Evolutionary conservation across 2,329 filamentous ascomycete species (phyloP), one percentile per base, ranked within the genome.

Genomic region (Pseudogymnoascus sp.): DNA sequence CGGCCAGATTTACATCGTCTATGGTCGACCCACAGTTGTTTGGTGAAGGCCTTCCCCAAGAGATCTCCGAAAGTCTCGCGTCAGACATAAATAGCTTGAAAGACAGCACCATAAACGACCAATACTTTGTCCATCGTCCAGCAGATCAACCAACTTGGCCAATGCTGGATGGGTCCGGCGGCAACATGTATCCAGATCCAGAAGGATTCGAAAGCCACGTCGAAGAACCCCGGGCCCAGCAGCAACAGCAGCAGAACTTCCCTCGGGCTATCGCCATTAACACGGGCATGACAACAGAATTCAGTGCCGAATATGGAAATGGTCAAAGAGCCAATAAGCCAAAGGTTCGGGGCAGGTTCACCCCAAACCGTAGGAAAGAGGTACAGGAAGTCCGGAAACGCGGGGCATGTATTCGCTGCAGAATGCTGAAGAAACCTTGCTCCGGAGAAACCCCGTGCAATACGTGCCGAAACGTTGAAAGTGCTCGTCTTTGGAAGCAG

Each of bases 341-440:
- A 4, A 82, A 85, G 66, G 78, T 79, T 6, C 79, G 84, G 8
- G 81, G 82, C 3, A 77, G 81, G 7, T 87, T 87, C 65, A 81
- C 79, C 17, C 76, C 81, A 4, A 75, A 74, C 1, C 77, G 85
- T n/a, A 77, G 85, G 21, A 85, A 83, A 68, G 82, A 87, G 68
- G 84, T 88, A 1, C 83, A 86, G 65, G 82, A 84, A 64, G 82
- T 87, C 21, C 81, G 85, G 24, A 84, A 84, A 66, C 79, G 84
- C 36, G 85, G 85, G 5, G 84, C 85, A 10, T 88, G 85, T 66
- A 85, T 87, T 60, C 77, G 85, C 47, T 88, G 85, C 68, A 79
- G 84, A 37, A 86, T 87, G 64, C 72, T 88, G 36, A 79, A 84
- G 62, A 88, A 88, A 73, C 85, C 83, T 1, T 88, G 85, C 67